phyloP scores from a whole-genome alignment of 305 asterid genomes.

The Solanum hybrid region DNA sequence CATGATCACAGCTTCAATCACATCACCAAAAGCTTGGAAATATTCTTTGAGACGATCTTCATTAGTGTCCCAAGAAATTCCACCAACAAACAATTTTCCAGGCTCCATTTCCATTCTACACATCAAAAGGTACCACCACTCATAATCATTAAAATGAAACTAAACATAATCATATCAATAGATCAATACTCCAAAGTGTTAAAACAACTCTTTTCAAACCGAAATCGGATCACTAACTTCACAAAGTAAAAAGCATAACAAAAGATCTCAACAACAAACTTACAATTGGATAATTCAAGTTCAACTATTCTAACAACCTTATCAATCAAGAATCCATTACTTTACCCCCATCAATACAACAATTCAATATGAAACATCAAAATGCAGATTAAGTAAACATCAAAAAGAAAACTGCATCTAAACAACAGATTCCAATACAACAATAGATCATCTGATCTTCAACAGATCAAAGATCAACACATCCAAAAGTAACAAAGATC shows the following conservation, averaged over 20 bases:
- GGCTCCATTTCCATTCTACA: constrained; percentile 63
- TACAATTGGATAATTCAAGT: not conserved
- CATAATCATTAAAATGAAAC: not conserved
- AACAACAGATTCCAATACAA: not conserved
- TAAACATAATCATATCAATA: not conserved
- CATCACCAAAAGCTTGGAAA: constrained; percentile 62
- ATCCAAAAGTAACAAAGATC: not conserved
- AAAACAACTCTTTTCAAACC: not conserved
- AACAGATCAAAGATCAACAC: constrained; percentile 1
- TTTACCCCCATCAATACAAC: not conserved
- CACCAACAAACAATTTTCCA: constrained; percentile 75
- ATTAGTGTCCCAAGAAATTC: constrained; percentile 80
- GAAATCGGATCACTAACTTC: not conserved
- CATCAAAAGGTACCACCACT: not conserved
- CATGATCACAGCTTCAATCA: constrained; percentile 83
- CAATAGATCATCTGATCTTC: constrained; percentile 6
- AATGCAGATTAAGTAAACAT: not conserved
- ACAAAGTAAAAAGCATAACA: not conserved
- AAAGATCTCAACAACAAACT: constrained; percentile 2
- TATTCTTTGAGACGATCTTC: constrained; percentile 64
- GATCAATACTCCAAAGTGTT: not conserved
- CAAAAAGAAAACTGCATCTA: not conserved
- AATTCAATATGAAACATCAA: not conserved
- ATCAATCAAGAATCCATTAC: not conserved
- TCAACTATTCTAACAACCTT: not conserved